Evolutionary conservation across 371 early-diverging fungal species (phyloP).

Genomic region (Nematocida sp.): DNA sequence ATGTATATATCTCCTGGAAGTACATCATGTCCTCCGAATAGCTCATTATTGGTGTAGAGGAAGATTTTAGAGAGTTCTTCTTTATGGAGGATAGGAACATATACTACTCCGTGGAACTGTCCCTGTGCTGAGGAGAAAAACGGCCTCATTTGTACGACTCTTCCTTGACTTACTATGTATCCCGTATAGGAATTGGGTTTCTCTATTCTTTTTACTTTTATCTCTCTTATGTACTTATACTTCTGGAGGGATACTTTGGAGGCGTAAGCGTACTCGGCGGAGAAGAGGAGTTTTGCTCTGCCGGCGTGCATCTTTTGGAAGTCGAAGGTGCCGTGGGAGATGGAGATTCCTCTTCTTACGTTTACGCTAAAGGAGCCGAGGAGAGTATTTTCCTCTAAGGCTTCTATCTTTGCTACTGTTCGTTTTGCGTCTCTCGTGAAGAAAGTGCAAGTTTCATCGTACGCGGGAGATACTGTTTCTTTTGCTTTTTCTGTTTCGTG

Average conservation of each 20-base stretch:
- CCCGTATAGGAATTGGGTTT: constrained; percentile 20
- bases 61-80: constrained; percentile 37
- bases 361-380: constrained; percentile 43
- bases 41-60: constrained; percentile 19
- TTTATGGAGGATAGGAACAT: constrained; percentile 21
- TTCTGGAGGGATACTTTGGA: constrained; percentile 39
- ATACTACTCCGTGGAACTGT: not conserved
- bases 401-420: constrained; percentile 25
- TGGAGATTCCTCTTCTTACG: constrained; percentile 34
- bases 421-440: constrained; percentile 59
- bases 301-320: constrained; percentile 38
- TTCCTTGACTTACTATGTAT: constrained; percentile 30
- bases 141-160: constrained; percentile 18
- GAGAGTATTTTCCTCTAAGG: constrained; percentile 13
- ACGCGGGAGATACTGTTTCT: constrained; percentile 60
- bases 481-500: constrained; percentile 60
- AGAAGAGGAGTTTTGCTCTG: constrained; percentile 43
- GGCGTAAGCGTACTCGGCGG: constrained; percentile 44
- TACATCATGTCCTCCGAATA: constrained; percentile 47
- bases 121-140: constrained; percentile 44
- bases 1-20: constrained; percentile 32
- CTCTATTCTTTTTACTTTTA: constrained; percentile 12
- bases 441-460: constrained; percentile 62
- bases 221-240: constrained; percentile 19
- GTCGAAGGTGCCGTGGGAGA: constrained; percentile 53